These are phyloP conservation scores for Coemansia furcata DNA, from an alignment of 192 early-diverging fungal genomes.

Conservation along the genomic window DNA sequence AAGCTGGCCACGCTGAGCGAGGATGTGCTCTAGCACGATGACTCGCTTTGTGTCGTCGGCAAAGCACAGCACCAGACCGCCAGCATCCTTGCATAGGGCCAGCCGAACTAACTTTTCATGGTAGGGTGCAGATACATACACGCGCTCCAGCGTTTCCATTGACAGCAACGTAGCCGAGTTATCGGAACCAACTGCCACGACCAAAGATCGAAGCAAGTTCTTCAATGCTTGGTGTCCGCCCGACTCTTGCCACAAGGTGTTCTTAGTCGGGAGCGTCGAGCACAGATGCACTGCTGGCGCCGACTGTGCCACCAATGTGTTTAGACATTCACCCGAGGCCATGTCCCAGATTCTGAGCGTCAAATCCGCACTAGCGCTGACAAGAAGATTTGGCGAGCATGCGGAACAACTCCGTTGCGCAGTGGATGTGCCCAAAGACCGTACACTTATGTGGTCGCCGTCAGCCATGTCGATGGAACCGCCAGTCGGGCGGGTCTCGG, in stretches of 20 bases:
- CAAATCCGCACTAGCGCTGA: conserved; percentile 51
- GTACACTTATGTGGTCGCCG: neutral
- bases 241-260: conserved; percentile 22
- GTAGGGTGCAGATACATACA: conserved; percentile 33
- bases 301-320: conserved; percentile 31
- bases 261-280: conserved; percentile 10
- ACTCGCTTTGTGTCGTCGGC: conserved; percentile 16
- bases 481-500: neutral
- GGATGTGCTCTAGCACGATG: conserved; percentile 13
- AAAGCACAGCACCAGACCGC: conserved; percentile 26
- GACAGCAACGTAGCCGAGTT: conserved; percentile 36
- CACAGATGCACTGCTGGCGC: conserved; percentile 29
- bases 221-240: conserved; percentile 5
- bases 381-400: conserved; percentile 9
- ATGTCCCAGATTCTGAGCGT: conserved; percentile 42
- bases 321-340: conserved; percentile 20
- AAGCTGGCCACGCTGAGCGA: neutral
- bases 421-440: neutral
- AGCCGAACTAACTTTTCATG: conserved; percentile 15
- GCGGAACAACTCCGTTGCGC: neutral
- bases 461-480: neutral
- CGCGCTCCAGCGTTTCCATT: conserved; percentile 25
- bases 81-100: conserved; percentile 12
- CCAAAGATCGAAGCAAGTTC: conserved; percentile 18
- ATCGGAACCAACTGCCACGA: conserved; percentile 34